Evolutionary conservation across 2,329 filamentous ascomycete genomes (phyloP).

Genomic region (Neonectria sp.): DNA sequence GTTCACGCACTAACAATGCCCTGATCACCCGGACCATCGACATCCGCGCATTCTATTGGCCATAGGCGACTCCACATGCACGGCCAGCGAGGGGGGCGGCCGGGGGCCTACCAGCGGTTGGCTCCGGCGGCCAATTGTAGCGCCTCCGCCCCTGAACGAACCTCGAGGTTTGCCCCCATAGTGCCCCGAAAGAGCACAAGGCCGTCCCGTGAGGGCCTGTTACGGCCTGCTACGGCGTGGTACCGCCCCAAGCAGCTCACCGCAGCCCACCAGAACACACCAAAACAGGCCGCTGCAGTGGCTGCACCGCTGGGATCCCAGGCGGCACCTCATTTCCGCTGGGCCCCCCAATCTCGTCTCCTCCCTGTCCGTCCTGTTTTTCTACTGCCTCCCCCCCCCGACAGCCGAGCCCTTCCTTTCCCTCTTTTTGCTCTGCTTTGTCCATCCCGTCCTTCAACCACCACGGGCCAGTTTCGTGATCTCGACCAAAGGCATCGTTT

Average conservation of each 20-base stretch:
- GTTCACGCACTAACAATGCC: neutral
- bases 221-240: slow-evolving; percentile 9
- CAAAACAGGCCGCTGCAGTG: slow-evolving; percentile 14
- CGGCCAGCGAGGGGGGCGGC: slow-evolving; percentile 17
- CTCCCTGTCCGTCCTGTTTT: slow-evolving; percentile 33
- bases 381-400: slow-evolving; percentile 39
- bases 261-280: slow-evolving; percentile 20
- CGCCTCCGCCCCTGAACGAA: slow-evolving; percentile 40
- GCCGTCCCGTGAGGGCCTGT: slow-evolving; percentile 10
- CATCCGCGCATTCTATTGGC: slow-evolving; percentile 26
- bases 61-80: neutral
- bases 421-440: slow-evolving; percentile 39
- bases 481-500: slow-evolving; percentile 42
- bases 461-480: slow-evolving; percentile 46
- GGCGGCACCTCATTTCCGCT: slow-evolving; percentile 43
- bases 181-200: slow-evolving; percentile 23
- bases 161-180: slow-evolving; percentile 28
- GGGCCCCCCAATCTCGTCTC: slow-evolving; percentile 30
- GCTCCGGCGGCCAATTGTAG: slow-evolving; percentile 43
- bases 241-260: slow-evolving; percentile 11
- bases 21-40: slow-evolving; percentile 5
- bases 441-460: slow-evolving; percentile 46
- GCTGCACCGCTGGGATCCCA: slow-evolving; percentile 31
- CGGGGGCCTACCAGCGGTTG: slow-evolving; percentile 14
- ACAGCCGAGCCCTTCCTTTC: slow-evolving; percentile 32